Conservation (phyloP, 164 flowering plant species). For the Annona cherimola region DNA sequence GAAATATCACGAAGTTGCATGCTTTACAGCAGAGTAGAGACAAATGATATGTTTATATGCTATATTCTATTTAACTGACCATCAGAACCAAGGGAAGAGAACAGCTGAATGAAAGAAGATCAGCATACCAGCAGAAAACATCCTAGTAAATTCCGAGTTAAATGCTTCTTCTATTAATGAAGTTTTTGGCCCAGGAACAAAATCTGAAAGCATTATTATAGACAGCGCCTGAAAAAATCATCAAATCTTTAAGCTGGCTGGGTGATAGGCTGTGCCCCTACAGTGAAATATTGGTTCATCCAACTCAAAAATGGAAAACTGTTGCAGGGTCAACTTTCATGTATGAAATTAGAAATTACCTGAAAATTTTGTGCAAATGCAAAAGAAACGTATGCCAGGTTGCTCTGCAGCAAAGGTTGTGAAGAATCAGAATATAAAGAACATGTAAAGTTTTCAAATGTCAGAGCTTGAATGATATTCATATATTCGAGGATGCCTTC, state of each 20-base stretch:
- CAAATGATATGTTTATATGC: too few relatives aligned
- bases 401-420: constrained; percentile 59
- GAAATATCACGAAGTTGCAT: too few relatives aligned
- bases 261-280: background rate
- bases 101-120: background rate
- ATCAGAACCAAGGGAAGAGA: too few relatives aligned
- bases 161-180: constrained; percentile 65
- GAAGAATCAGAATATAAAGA: background rate
- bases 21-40: too few relatives aligned
- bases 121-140: constrained; percentile 64
- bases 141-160: constrained; percentile 55
- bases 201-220: constrained; percentile 56
- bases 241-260: background rate
- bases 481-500: background rate
- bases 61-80: too few relatives aligned
- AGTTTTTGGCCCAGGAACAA: constrained; percentile 34
- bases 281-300: too few relatives aligned
- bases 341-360: constrained; percentile 32
- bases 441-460: background rate
- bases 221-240: constrained; percentile 49
- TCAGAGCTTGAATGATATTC: background rate
- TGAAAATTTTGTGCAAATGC: constrained; percentile 70
- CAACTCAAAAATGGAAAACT: too few relatives aligned
- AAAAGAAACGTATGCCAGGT: constrained; percentile 62
- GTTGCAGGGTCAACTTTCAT: too few relatives aligned